These are phyloP conservation scores for Forsythia viridissima DNA, from an alignment of 257 asterid species.

Conservation along the genomic window DNA sequence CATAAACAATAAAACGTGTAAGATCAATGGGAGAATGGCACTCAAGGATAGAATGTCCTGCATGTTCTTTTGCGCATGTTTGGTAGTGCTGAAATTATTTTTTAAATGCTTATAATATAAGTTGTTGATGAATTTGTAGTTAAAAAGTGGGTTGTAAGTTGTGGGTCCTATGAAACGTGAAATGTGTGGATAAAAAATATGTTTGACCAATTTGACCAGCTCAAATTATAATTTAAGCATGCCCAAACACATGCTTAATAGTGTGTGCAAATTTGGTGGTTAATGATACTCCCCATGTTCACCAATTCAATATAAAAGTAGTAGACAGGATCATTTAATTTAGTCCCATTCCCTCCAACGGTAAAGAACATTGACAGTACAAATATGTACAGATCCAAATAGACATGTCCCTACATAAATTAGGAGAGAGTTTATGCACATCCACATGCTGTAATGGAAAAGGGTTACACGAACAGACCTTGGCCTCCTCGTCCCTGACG, in stretches of 20 bases:
- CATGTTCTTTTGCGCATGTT: too few species aligned
- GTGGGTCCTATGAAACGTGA: too few species aligned
- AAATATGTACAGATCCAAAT: not conserved
- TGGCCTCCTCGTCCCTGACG: slow-evolving; percentile 37
- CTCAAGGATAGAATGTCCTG: not conserved
- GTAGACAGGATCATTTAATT: not conserved
- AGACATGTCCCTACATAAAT: not conserved
- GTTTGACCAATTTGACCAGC: too few species aligned
- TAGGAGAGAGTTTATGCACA: not conserved
- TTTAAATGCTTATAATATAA: too few species aligned
- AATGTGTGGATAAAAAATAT: too few species aligned
- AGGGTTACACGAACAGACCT: slow-evolving; percentile 17
- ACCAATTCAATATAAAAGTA: too few species aligned
- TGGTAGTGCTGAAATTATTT: too few species aligned
- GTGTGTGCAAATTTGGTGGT: not conserved
- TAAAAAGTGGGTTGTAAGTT: too few species aligned
- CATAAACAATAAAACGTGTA: not conserved
- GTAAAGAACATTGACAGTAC: not conserved
- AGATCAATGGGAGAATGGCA: not conserved
- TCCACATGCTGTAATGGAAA: not conserved
- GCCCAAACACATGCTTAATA: too few species aligned
- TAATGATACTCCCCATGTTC: not conserved
- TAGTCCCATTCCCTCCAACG: not conserved
- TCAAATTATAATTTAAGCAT: too few species aligned
- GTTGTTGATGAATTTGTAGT: too few species aligned